These are phyloP conservation scores for Sclerotiophoma versabilis DNA, from an alignment of 2,329 filamentous ascomycete genomes.

Conservation along the genomic window DNA sequence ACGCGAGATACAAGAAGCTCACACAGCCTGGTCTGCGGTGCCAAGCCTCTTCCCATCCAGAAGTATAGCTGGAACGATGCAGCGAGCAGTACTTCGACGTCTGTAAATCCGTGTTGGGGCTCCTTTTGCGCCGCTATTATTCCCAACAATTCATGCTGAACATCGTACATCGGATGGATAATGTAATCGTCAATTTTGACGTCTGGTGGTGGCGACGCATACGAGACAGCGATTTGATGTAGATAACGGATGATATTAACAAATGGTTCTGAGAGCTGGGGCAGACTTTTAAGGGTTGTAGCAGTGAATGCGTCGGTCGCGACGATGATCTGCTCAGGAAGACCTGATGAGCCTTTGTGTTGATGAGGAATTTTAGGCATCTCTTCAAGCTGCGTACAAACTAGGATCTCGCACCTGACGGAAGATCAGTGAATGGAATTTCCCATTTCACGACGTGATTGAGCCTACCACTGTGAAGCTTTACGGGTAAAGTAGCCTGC, in stretches of 20 bases:
- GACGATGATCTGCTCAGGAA: slow-evolving; percentile 14
- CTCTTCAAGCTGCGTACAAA: slow-evolving; percentile 25
- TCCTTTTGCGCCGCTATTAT: slow-evolving; percentile 23
- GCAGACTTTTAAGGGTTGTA: slow-evolving; percentile 20
- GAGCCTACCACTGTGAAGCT: slow-evolving; percentile 26
- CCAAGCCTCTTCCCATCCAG: slow-evolving; percentile 24
- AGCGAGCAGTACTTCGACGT: slow-evolving; percentile 24
- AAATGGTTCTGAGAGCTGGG: slow-evolving; percentile 16
- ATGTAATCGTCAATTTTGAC: slow-evolving; percentile 21
- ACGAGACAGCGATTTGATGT: slow-evolving; percentile 22
- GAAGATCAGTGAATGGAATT: not conserved
- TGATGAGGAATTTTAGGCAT: slow-evolving; percentile 24
- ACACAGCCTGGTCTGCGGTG: slow-evolving; percentile 27
- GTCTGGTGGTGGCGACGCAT: slow-evolving; percentile 1
- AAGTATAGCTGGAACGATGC: slow-evolving; percentile 30
- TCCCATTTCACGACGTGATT: too few relatives aligned
- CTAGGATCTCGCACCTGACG: slow-evolving; percentile 32
- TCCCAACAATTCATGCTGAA: slow-evolving; percentile 20
- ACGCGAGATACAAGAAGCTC: slow-evolving; percentile 26
- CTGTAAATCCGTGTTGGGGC: slow-evolving; percentile 12
- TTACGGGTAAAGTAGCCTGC: slow-evolving; percentile 22
- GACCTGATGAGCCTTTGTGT: not conserved
- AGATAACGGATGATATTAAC: slow-evolving; percentile 20
- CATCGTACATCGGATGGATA: slow-evolving; percentile 27
- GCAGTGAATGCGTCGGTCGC: slow-evolving; percentile 19